Base-by-base conservation (phyloP, 768 basidiomycete genomes). In the Mycena rebaudengoi region DNA sequence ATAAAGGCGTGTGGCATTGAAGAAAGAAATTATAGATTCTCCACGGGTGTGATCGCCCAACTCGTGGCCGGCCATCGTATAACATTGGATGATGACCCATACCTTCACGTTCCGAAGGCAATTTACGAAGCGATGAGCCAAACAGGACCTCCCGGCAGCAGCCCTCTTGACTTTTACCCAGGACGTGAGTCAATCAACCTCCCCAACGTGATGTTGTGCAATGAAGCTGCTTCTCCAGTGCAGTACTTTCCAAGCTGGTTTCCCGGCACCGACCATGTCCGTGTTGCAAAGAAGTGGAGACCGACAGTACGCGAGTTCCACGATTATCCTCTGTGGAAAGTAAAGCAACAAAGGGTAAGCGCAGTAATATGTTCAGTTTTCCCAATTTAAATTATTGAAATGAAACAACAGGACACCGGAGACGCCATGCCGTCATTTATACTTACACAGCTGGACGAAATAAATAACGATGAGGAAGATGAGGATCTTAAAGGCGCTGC, bases 1-100 rank as follows among this genome's bases (percentile, higher is more conserved):
- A 11, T 23, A 18, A 14, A 32, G 23, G 16, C 11, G n/a, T n/a
- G 33, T 14, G 14, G 13, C 7, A 3, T 14, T 16, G 18, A 16
- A 30, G 2, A 20, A 6, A 44, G 10, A 18, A 14, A 20, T 4
- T 14, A 29, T 39, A 70, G 70, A 20, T 65, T 69, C 52, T 52
- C 70, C 3, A 67, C 67, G 0, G 65, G 66, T 2, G 64, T 71
- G 50, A 62, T 70, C 18, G 69, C 70, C 10, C 63, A 64, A n/a
- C 65, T 74, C 33, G 69, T 76, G 6, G 79, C 76, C 48, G 80
- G 81, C 6, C 74, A 79, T 44, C 64, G 69, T 14, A 65, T 79
- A 30, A 64, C 62, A 11, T 70, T 72, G 5, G 59, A 70, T 29
- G 74, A 80, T 10, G 82, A 85, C 56, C 75, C 74, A 3, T 76